These are phyloP conservation scores for Bruguiera hainesii DNA, from an alignment of 441 rosid genomes.

Conservation along the genomic window DNA sequence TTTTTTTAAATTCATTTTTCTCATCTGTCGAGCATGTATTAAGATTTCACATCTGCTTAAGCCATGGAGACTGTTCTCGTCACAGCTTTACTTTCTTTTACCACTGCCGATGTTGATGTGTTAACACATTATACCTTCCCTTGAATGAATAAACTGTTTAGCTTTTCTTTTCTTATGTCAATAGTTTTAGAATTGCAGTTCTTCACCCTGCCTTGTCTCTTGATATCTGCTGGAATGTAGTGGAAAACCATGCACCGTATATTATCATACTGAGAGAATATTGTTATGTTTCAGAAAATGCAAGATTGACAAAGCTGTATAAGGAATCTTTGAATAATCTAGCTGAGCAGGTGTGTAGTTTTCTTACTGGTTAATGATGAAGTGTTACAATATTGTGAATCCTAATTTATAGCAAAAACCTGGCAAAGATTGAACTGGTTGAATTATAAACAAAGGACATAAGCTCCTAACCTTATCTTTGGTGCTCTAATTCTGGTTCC, in stretches of 20 bases:
- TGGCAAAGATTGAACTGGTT: not conserved
- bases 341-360: slow-evolving; percentile 51
- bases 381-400: no score
- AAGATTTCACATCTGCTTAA: no score
- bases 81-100: no score
- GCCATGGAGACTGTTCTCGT: no score
- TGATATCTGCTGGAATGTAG: not conserved
- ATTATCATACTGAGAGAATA: not conserved
- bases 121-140: no score
- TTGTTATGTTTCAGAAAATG: slow-evolving; percentile 44
- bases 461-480: not conserved
- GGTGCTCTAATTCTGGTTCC: not conserved
- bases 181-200: no score
- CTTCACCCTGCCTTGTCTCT: not conserved
- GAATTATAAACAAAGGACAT: not conserved
- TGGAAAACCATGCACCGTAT: not conserved
- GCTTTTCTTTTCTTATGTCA: no score
- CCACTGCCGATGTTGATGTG: no score
- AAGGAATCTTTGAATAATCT: slow-evolving; percentile 50
- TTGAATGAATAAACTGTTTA: no score
- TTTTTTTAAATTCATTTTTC: not conserved
- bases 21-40: not conserved
- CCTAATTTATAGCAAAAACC: not conserved
- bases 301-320: slow-evolving; percentile 47
- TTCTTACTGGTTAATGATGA: not conserved